Evolutionary conservation across 345 rosid species (phyloP), one percentile per base, ranked within the genome.

Genomic region (Combretum micranthum): DNA sequence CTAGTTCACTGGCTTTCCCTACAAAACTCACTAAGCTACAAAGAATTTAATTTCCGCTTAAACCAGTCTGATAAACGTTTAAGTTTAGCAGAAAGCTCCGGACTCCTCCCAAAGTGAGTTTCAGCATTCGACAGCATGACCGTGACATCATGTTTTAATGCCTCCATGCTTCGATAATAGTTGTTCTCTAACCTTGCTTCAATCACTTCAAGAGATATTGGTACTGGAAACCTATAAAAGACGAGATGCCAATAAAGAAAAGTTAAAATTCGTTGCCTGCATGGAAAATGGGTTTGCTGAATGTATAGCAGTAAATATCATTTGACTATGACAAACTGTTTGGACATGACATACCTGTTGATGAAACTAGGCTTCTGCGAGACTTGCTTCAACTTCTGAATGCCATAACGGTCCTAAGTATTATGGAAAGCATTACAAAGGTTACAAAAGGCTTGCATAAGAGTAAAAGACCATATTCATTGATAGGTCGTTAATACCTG

Each of bases 81-180:
- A 26, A 94, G 72, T 77, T 85, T 94, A 15, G 55, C 51, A 4
- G 75, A 67, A 25, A 77, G 57, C 53, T 80, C 92, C 48, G 75
- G 73, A 20, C 81, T 82, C 71, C 75, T 86, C 45, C 60, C 81
- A 50, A 80, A 82, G 68, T 70, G 80, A 12, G 88, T 64, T 54
- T 83, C 88, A 20, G 96, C 92, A 60, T 87, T 87, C 12, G 69
- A 63, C 22, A 90, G 54, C 95, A 84, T 77, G 13, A 89, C 85
- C 49, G 61, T 17, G 50, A 93, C 52, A 64, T 93, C 99, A 47
- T 89, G 97, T 66, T 80, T 69, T 77, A 80, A 55, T 15, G 94
- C 94, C 54, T 83, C 94, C 65, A 87, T 22, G 72, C 80, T 79
- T 67, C 97, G 72, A 69, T 89, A 89, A 62, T 87, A 93, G 78